Evolutionary conservation across 1,284 basidiomycete genomes (phyloP), one percentile per base, ranked within the genome.

Genomic region (Apiotrichum porosum): DNA sequence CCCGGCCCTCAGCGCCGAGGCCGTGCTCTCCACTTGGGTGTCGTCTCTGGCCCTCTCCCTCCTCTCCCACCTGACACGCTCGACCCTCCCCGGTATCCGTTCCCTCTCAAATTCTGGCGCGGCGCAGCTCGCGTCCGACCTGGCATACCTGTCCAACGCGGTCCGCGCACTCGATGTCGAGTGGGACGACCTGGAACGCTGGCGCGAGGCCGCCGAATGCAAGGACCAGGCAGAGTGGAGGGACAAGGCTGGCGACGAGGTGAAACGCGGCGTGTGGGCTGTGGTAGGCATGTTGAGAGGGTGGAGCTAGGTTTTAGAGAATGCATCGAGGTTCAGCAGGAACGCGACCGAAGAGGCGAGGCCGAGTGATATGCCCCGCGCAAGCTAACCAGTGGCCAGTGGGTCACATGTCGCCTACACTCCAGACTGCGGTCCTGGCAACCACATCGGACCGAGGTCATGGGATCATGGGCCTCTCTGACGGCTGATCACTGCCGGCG

Each of bases 81-180:
- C 77, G 24, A 77, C 88, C 30, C 78, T 92, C 1, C 76, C 74
- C 14, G 56, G 64, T 77, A 85, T 90, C 48, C 70, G 78, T 6
- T 73, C 74, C 21, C 72, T 95, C 42, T 79, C 81, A 10, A 63
- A 72, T 4, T 72, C 79, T 1, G 94, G 92, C 1, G 82, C 85
- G 2, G 82, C 83, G 9, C 94, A 97, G 66, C 78, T 98, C n/a
- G 78, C 80, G 1, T 84, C 85, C 1, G 94, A 97, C 72, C 72
- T 98, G 46, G 85, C 82, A 21, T 95, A 97, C 70, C 77, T 98
- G 22, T 81, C 81, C 14, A 95, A 93, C 62, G 91, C 97, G 34
- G 85, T 92, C n/a, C 77, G 83, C 30, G 90, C 90, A 19, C 77
- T 97, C 42, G 91, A 93, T 61, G 87, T 93, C 5, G 88, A 92